Base-by-base conservation (phyloP, 1,284 basidiomycete genomes). In the Tetrapyrgos nigripes region DNA sequence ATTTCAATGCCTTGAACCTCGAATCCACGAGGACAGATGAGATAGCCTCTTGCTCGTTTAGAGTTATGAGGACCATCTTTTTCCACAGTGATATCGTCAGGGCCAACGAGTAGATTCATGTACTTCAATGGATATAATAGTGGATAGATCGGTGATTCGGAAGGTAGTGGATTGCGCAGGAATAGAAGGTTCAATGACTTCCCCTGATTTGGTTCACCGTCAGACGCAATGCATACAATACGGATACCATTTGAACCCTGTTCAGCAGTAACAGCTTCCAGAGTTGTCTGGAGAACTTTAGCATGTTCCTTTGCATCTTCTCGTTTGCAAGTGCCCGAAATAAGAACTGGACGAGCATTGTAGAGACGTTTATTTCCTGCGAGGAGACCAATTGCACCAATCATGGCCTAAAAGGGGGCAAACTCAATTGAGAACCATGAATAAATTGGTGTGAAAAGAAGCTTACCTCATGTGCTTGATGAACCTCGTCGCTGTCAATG, bases 51-150 rank as follows among this genome's bases (percentile, higher is more conserved):
- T 3, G 65, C 60, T 0, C 70, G 61, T 58, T 77, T 77, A 61
- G 74, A 58, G 8, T 74, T 49, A 57, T 78, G 76, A 28, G 74
- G 72, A 43, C 54, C 69, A 48, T 78, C 75, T 51, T 75, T 74
- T 56, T 77, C 70, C 1, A 51, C 40, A 0, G 73, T 76, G 0
- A 77, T 14, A 51, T 76, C 74, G 53, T 76, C 72, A 14, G 70
- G 63, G 6, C 76, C 74, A 19, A 74, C 70, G 13, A 64, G 53
- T 0, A 70, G 58, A 58, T 78, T 65, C 33, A 77, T 52, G 35
- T 76, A 62, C 19, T 5, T 40, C 0, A 77, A 60, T 3, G 54
- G 50, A 6, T 43, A 8, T 8, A 76, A 62, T 3, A 67, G 53
- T 3, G 43, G 29, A 53, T 62, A 70, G 19, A 71, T 64, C 8